These are phyloP conservation scores for Pseudocercospora cruenta DNA, from an alignment of 2,329 filamentous ascomycete species.

Conservation along the genomic window DNA sequence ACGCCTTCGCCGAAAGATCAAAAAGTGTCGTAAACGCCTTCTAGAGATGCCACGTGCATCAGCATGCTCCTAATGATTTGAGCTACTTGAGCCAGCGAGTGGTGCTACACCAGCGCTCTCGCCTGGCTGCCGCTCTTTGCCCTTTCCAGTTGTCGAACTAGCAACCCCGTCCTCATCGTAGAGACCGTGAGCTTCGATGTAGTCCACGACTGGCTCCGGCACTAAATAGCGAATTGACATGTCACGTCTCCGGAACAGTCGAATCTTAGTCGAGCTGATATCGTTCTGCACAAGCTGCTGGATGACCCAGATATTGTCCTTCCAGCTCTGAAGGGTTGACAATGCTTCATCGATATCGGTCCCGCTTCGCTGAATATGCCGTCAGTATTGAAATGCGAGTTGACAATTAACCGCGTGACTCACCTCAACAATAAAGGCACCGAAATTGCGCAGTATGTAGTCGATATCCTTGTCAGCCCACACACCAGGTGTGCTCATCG, in stretches of 20 bases:
- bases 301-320: conserved; percentile 85
- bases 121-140: conserved; percentile 36
- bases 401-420: conserved; percentile 10
- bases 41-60: background rate
- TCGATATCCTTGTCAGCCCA: conserved; percentile 86
- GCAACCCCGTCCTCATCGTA: conserved; percentile 43
- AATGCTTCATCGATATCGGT: conserved; percentile 89
- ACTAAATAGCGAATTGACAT: conserved; percentile 81
- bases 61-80: background rate
- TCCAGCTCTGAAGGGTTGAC: conserved; percentile 77
- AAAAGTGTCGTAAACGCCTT: background rate
- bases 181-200: conserved; percentile 43
- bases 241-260: conserved; percentile 75
- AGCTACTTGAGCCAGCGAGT: conserved; percentile 8
- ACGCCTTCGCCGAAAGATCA: conserved; percentile 4
- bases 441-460: conserved; percentile 82
- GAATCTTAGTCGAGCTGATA: conserved; percentile 79
- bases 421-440: conserved; percentile 72
- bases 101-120: conserved; percentile 35
- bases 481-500: conserved; percentile 60
- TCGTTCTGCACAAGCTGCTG: conserved; percentile 87
- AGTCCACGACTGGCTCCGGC: conserved; percentile 71
- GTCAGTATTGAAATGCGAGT: conserved; percentile 61
- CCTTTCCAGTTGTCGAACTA: conserved; percentile 33
- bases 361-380: conserved; percentile 66